Evolutionary conservation across 2,329 filamentous ascomycete genomes (phyloP), one percentile per base, ranked within the genome.

Genomic region (Ploettnerulaceae sp.): DNA sequence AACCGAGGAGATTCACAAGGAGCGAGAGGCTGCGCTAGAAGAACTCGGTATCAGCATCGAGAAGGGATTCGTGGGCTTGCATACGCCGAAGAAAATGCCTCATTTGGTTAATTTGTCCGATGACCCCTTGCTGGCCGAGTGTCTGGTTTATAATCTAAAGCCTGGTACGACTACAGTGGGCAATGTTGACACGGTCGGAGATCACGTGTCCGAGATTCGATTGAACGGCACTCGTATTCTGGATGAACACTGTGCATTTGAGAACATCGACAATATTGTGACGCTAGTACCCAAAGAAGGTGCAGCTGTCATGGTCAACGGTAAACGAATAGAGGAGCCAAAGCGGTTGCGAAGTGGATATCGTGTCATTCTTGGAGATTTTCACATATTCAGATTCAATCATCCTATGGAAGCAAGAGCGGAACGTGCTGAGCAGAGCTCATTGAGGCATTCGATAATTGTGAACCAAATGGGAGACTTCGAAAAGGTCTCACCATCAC

Each of bases 21-120:
- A 98, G 68, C 82, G 93, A 57, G 93, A 98, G 67, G 82, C 89
- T 37, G 93, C 93, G 7, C 72, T 98, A 35, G 93, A 98, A 70
- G 93, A 98, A 66, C 77, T 98, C 33, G 93, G 93, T 55, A 97
- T 98, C 68, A 97, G 90, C 67, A 98, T 98, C 56, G 93, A 98
- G 64, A 98, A 98, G 67, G 93, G 93, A 5, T 96, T 96, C 62
- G 84, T 98, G 51, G 93, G 93, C 11, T 72, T 98, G 51, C 91
- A 89, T 50, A 97, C 90, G 15, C 93, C 93, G 0, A 98, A 98
- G 71, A 96, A 96, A 69, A 98, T 97, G 88, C 93, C 93, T 7
- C 93, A 98, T 80, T 71, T 98, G 68, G 93, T 98, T 68, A 98
- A 98, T 65, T 70, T 98, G 57, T 96, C 90, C n/a, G 87, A 93